These are phyloP conservation scores for Verticillium nubilum DNA, from an alignment of 2,329 filamentous ascomycete species.

Conservation along the genomic window DNA sequence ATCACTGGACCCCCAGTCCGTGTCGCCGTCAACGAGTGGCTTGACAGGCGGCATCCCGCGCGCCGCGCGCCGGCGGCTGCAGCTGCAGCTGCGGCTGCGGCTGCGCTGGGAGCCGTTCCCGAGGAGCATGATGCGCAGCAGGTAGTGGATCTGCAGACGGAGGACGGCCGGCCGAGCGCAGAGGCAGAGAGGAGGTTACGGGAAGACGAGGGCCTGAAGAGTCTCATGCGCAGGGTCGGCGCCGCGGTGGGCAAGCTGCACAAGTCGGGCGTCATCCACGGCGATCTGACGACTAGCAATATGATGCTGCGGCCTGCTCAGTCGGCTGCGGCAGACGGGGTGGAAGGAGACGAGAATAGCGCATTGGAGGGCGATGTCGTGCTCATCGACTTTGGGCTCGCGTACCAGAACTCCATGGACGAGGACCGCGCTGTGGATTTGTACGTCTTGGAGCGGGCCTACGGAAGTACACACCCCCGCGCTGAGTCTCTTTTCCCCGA, in stretches of 20 bases:
- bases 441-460: constrained; percentile 91
- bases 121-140: constrained; percentile 7
- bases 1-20: constrained; percentile 68
- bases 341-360: constrained; percentile 12
- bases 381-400: constrained; percentile 91
- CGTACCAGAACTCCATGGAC: constrained; percentile 72
- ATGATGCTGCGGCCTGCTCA: constrained; percentile 65
- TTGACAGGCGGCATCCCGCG: constrained; percentile 39
- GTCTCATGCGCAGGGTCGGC: constrained; percentile 67
- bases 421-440: constrained; percentile 95
- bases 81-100: no score
- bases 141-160: neutral
- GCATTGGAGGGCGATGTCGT: constrained; percentile 68
- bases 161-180: neutral
- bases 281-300: constrained; percentile 95
- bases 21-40: constrained; percentile 62
- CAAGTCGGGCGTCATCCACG: constrained; percentile 81
- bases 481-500: constrained; percentile 72
- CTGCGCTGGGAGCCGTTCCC: constrained; percentile 17
- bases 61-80: constrained; percentile 17
- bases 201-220: constrained; percentile 46
- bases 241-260: constrained; percentile 71
- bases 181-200: constrained; percentile 17
- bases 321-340: constrained; percentile 8
- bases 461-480: constrained; percentile 87